Base-by-base conservation (phyloP, 768 basidiomycete species). In the Mycena galericulata region DNA sequence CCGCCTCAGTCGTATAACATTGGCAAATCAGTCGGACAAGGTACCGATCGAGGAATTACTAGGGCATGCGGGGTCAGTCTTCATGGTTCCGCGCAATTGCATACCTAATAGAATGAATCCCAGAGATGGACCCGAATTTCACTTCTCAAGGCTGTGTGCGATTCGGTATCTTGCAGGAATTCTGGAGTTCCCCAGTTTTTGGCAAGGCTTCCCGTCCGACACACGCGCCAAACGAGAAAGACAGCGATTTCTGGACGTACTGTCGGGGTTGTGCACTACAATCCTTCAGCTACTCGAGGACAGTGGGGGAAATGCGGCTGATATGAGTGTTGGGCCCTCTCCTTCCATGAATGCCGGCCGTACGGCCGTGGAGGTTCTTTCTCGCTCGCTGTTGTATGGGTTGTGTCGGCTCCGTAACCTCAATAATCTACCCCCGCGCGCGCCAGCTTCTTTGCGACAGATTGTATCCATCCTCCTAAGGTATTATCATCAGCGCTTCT, bases 151-250 rank as follows among this genome's bases (percentile, higher is more conserved):
- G 15, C 30, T 64, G 20, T 46, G 43, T 29, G 62, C 62, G 9
- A 64, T 64, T 40, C 53, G 10, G 11, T 64, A 64, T 47, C 54
- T 64, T 27, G 53, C 22, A 12, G 62, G 54, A 30, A 64, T 64
- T n/a, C 24, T 64, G 40, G 62, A 55, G 24, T 20, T 56, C 1
- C 60, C 49, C 8, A 30, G 17, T 9, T 50, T 62, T 12, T 56
- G 34, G 54, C 11, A 17, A 7, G 4, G 27, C 15, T 15, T n/a
- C 5, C 5, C 9, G 8, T 8, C 4, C 2, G 7, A 57, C 43
- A 10, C 22, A 3, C n/a, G n/a, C n/a, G n/a, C n/a, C n/a, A n/a
- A n/a, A n/a, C n/a, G n/a, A n/a, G n/a, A n/a, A n/a, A n/a, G n/a
- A n/a, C 26, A 17, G 8, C 34, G 51, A 8, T 27, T 64, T 20